These are phyloP conservation scores for Cardamine chenopodiifolia DNA, from an alignment of 345 rosid genomes.

Conservation along the genomic window DNA sequence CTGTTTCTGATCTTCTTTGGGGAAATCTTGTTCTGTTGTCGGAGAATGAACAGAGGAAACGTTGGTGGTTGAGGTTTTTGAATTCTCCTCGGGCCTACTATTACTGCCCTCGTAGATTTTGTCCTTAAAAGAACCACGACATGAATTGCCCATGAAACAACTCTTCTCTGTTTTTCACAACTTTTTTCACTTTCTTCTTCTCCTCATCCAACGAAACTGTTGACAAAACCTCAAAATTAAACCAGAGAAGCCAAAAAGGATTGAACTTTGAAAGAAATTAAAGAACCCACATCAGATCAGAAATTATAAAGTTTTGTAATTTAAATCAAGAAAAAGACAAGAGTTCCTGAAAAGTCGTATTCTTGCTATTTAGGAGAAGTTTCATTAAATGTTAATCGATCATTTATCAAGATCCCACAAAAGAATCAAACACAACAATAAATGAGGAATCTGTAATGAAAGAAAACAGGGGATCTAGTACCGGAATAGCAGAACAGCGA, in stretches of 20 bases:
- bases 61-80: constrained; percentile 46
- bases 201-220: constrained; percentile 45
- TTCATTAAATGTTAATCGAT: constrained; percentile 36
- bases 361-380: constrained; percentile 5
- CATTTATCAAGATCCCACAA: constrained; percentile 20
- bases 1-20: constrained; percentile 47
- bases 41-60: constrained; percentile 53
- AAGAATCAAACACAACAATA: constrained; percentile 8
- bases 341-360: constrained; percentile 32
- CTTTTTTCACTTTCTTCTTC: constrained; percentile 36
- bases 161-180: constrained; percentile 38
- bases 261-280: constrained; percentile 8
- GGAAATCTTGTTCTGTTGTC: constrained; percentile 43
- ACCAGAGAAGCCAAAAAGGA: constrained; percentile 11
- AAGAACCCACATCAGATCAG: constrained; percentile 39
- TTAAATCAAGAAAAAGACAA: constrained; percentile 19
- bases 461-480: constrained; percentile 36
- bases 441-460: constrained; percentile 15
- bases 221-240: constrained; percentile 6
- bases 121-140: constrained; percentile 91
- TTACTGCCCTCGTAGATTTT: constrained; percentile 70
- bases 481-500: constrained; percentile 33
- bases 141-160: constrained; percentile 99
- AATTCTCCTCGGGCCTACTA: constrained; percentile 65
- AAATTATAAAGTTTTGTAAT: background rate